Evolutionary conservation across 352 stramenopile genomes (phyloP), one percentile per base, ranked within the genome.

Genomic region (Saprolegnia parasitica): DNA sequence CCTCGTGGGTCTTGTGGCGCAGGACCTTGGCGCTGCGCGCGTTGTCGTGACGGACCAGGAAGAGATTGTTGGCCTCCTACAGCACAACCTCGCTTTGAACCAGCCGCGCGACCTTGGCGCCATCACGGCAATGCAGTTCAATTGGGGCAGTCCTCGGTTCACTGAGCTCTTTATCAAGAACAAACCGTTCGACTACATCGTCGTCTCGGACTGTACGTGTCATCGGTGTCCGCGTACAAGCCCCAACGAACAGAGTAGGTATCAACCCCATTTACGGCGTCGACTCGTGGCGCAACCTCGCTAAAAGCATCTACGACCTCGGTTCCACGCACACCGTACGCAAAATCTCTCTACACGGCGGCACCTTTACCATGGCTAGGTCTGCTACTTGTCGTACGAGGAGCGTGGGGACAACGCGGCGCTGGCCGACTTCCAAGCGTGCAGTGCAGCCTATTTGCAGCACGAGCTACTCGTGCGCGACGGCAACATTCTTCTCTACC

Each of bases 201-300:
- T 94, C 56, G 72, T 93, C 23, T 94, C 86, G 4, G 86, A 94
- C 70, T 94, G 86, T 86, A 73, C 52, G 77, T 78, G n/a, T 4
- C 16, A 15, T 20, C 15, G 16, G 16, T 39, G 50, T 20, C 10
- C 49, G 35, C 11, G 13, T 46, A 21, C 49, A 54, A 29, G 46
- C 26, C 42, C 4, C 40, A 15, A 23, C 29, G 8, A 35, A 35
- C 37, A n/a, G 15, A n/a, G 40, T 65, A 86, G 79, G 79, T 64
- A 92, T 94, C 67, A 94, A 94, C 55, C 84, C 86, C 56, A 91
- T 94, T 66, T 94, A 94, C 73, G 86, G 84, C 46, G 71, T 76
- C 63, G 79, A 92, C 32, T 92, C 84, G 47, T 94, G 86, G 86
- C 74, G 84, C 23, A 84, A 90, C 40, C 73, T 94, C 13, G 86